Conservation (phyloP, 495 filamentous ascomycete genomes). For the Cercophora newfieldiana region DNA sequence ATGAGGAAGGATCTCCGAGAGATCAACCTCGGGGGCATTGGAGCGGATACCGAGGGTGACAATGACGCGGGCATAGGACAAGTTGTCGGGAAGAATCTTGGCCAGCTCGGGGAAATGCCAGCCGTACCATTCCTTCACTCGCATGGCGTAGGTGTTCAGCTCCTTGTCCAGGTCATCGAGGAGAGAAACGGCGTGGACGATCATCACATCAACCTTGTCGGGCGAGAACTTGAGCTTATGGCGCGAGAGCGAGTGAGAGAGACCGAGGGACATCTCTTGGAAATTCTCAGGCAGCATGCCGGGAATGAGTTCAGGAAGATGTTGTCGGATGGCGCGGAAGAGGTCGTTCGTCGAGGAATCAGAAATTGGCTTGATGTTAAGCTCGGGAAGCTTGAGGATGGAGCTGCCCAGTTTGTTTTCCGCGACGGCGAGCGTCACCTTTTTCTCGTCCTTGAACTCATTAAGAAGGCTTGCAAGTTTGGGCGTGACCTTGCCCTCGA, state of each 20-base stretch:
- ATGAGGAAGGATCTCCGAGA: conserved; percentile 91
- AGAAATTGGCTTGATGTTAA: conserved; percentile 81
- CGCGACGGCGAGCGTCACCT: conserved; percentile 89
- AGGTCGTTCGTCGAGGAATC: conserved; percentile 85
- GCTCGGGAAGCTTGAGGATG: conserved; percentile 86
- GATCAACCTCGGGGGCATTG: conserved; percentile 71
- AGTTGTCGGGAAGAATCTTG: conserved; percentile 95
- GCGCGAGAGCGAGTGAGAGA: conserved; percentile 95
- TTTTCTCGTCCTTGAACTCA: conserved; percentile 95
- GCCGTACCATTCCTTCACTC: conserved; percentile 99
- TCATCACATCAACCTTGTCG: conserved; percentile 99
- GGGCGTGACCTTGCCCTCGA: conserved; percentile 95
- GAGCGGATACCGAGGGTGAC: conserved; percentile 83
- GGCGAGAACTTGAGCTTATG: conserved; percentile 99
- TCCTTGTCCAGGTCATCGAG: conserved; percentile 98
- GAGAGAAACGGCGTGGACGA: conserved; percentile 92
- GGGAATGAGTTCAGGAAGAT: conserved; percentile 88
- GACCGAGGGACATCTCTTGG: conserved; percentile 88
- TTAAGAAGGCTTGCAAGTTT: conserved; percentile 79
- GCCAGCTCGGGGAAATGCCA: conserved; percentile 99
- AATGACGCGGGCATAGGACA: conserved; percentile 88
- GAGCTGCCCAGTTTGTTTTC: conserved; percentile 91
- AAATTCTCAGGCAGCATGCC: conserved; percentile 82
- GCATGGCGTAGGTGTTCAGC: conserved; percentile 97
- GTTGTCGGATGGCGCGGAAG: conserved; percentile 88